A percentile compares a stretch with the other conserved stretches of the same genome.
Conservation (phyloP, 495 filamentous ascomycete genomes). For the Bombardia bombarda region DNA sequence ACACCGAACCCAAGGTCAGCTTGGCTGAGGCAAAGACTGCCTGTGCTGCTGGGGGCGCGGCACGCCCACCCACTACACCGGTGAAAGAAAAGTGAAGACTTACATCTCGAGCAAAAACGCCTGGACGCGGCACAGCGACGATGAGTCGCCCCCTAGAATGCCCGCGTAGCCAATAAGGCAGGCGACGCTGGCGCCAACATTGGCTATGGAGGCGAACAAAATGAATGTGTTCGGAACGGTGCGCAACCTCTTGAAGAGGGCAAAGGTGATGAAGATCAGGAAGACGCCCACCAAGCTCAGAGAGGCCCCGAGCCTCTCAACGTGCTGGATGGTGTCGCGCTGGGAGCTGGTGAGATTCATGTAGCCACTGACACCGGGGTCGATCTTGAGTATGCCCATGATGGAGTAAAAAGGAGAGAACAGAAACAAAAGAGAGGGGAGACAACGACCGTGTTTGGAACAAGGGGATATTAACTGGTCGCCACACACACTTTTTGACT, state of each 20-base stretch:
- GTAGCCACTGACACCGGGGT: conserved; percentile 15
- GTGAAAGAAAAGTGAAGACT: conserved; percentile 28
- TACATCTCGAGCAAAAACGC: conserved; percentile 61
- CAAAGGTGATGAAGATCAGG: conserved; percentile 65
- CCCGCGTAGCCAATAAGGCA: conserved; percentile 58
- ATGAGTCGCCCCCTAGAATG: conserved; percentile 41
- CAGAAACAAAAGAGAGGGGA: conserved; percentile 4
- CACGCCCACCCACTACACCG: too few relatives aligned
- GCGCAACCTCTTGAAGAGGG: conserved; percentile 48
- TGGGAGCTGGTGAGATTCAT: conserved; percentile 24
- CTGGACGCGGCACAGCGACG: conserved; percentile 63
- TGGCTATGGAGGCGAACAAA: conserved; percentile 77
- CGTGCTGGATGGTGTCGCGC: conserved; percentile 24
- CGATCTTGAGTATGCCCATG: conserved; percentile 11
- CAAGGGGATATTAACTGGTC: conserved; percentile 13
- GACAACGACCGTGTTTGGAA: conserved; percentile 6
- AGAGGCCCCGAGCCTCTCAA: conserved; percentile 40
- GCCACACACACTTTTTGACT: too few relatives aligned
- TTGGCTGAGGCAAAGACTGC: too few relatives aligned
- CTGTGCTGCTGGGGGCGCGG: too few relatives aligned
- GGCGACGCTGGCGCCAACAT: conserved; percentile 68
- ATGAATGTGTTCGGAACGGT: conserved; percentile 79
- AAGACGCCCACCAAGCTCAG: conserved; percentile 62
- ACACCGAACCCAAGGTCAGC: too few relatives aligned
- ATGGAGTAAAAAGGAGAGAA: conserved; percentile 3